Conservation (phyloP, 768 basidiomycete genomes). For the Podaxis sp. region DNA sequence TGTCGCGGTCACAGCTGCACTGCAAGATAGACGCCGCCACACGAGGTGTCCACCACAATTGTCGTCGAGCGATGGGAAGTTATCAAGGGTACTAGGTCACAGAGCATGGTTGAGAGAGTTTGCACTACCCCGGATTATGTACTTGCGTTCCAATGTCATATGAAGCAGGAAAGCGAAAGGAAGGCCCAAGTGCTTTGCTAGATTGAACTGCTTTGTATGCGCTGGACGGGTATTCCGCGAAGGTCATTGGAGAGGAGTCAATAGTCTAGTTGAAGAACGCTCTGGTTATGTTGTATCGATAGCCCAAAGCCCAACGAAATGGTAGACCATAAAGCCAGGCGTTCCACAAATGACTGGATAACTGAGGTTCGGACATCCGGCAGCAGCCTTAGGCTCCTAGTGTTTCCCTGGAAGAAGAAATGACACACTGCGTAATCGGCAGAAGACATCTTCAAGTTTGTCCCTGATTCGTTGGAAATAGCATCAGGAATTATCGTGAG, state of each 20-base stretch:
- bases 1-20: conserved; percentile 61
- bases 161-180: conserved; percentile 1
- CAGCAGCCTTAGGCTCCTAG: conserved; percentile 42
- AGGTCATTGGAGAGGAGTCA: conserved; percentile 3
- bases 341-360: conserved; percentile 81
- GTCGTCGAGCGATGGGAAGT: conserved; percentile 25
- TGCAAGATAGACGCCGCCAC: conserved; percentile 33
- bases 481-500: conserved; percentile 15
- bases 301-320: conserved; percentile 47
- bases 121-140: conserved; percentile 7
- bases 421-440: conserved; percentile 64
- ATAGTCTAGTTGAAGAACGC: conserved; percentile 31
- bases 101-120: conserved; percentile 19
- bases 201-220: conserved; percentile 3
- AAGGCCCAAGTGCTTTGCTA: background rate
- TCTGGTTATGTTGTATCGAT: conserved; percentile 48
- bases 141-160: background rate
- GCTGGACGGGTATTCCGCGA: conserved; percentile 14
- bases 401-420: conserved; percentile 80
- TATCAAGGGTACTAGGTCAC: conserved; percentile 30
- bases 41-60: conserved; percentile 45
- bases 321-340: conserved; percentile 77
- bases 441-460: conserved; percentile 37
- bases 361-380: conserved; percentile 77
- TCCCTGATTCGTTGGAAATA: conserved; percentile 48